Base-by-base conservation (phyloP, 2,329 filamentous ascomycete genomes). In the Endocalyx cinctus region DNA sequence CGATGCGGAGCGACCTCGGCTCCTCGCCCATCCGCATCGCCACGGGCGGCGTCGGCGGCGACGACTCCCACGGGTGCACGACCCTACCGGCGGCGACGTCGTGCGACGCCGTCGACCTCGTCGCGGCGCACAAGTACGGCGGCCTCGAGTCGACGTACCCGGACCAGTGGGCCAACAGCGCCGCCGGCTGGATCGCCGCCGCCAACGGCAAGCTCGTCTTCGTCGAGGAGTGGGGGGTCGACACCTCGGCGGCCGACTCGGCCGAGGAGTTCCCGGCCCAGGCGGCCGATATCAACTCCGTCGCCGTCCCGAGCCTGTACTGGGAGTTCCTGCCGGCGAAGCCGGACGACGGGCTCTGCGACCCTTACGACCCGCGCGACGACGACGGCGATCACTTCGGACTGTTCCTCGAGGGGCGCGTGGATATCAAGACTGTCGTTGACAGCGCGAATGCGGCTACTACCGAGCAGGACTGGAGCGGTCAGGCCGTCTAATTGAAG, bases 241-340 rank as follows among this genome's bases (percentile, higher is more conserved):
- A 72, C 39, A 67, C 67, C 0, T 63, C 63, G 2, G 58, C 66
- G 22, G 62, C 60, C 30, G 61, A 69, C 39, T 34, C 36, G 4
- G 27, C 27, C 30, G 36, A 37, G 6, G 50, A 50, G 33, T 51
- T 54, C 29, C 40, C 43, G 6, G 41, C 47, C 20, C 50, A 58
- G 35, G 43, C 47, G 18, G 41, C 33, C 19, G 47, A 53, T 19
- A 51, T 59, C 43, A 52, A 53, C 38, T 42, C 39, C n/a, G 47
- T 25, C 29, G 51, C 50, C 17, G 25, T 59, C 8, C 55, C 55
- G 6, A 47, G 39, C 36, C 10, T 57, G 31, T 59, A 59, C 45
- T 59, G 55, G 55, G 52, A 59, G 43, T 47, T 58, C 30, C 32
- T 57, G 17, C 49, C 51, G 13, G 25, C 37, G 29, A 30, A 38